Evolutionary conservation across 2,329 filamentous ascomycete species (phyloP).

Genomic region (Cordyceps cateniannulata): DNA sequence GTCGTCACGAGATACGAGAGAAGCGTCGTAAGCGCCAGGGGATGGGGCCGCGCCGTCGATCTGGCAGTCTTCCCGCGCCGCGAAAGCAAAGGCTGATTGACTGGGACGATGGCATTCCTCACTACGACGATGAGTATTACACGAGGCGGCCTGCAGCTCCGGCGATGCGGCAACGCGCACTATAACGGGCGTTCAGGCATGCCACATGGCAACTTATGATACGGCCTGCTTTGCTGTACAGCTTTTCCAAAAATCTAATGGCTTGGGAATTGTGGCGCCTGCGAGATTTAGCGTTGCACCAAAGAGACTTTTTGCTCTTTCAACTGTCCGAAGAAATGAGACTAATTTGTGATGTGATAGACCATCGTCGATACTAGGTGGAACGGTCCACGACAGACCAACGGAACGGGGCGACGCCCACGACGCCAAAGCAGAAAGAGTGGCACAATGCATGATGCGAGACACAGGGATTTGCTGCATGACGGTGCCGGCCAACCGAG

Average conservation of each 20-base stretch:
- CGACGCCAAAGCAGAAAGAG: background rate
- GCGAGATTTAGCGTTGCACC: constrained; percentile 5
- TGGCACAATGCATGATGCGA: background rate
- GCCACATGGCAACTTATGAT: background rate
- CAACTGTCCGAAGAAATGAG: background rate
- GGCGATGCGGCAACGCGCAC: background rate
- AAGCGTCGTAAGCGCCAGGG: constrained; percentile 17
- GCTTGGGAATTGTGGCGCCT: background rate
- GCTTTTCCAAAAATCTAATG: background rate
- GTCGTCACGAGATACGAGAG: constrained; percentile 42
- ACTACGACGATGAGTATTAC: constrained; percentile 41
- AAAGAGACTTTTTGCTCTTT: constrained; percentile 1
- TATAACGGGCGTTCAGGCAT: background rate
- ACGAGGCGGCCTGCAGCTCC: constrained; percentile 3
- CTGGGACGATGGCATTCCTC: constrained; percentile 36
- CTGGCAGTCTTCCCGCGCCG: constrained; percentile 39
- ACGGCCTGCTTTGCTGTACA: background rate
- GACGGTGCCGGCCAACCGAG: constrained; percentile 3
- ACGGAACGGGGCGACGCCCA: background rate
- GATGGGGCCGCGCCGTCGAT: constrained; percentile 32
- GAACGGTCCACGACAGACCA: constrained; percentile 2
- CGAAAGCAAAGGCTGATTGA: constrained; percentile 30
- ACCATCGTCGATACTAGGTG: constrained; percentile 18
- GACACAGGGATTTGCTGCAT: background rate
- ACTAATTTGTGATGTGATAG: constrained; percentile 18